phyloP scores from a whole-genome alignment of 768 basidiomycete genomes.

The Trametopsis cervina region DNA sequence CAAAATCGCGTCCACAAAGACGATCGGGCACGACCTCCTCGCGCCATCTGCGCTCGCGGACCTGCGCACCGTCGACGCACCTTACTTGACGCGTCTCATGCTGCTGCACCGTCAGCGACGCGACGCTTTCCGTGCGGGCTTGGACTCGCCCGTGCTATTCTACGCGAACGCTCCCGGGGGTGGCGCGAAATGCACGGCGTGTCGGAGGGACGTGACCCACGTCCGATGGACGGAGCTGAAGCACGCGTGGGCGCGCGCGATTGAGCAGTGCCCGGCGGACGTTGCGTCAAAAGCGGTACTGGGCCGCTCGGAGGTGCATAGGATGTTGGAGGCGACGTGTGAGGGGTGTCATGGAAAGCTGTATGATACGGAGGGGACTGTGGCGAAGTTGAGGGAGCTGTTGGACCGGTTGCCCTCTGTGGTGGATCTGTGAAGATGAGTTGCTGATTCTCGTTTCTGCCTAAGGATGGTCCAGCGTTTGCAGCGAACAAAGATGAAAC shows the following conservation, averaged over 20 bases:
- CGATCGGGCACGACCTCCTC: slow-evolving; percentile 34
- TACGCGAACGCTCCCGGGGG: slow-evolving; percentile 17
- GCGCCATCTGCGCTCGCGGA: slow-evolving; percentile 25
- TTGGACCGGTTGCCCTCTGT: slow-evolving; percentile 13
- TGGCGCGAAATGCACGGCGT: slow-evolving; percentile 11
- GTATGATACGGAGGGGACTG: slow-evolving; percentile 14
- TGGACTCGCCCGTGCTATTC: slow-evolving; percentile 33
- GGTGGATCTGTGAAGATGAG: slow-evolving; percentile 14
- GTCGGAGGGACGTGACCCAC: slow-evolving; percentile 13
- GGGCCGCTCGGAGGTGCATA: slow-evolving; percentile 7
- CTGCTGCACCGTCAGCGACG: slow-evolving; percentile 35
- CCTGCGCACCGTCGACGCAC: slow-evolving; percentile 30
- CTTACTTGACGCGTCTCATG: slow-evolving; percentile 31
- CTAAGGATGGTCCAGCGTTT: too few species aligned
- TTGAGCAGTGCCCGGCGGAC: slow-evolving; percentile 10
- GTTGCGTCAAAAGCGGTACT: slow-evolving; percentile 7
- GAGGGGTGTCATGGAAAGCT: slow-evolving; percentile 11
- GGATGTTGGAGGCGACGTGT: slow-evolving; percentile 12
- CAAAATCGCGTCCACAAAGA: slow-evolving; percentile 33
- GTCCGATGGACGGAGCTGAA: slow-evolving; percentile 15
- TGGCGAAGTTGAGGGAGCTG: slow-evolving; percentile 11
- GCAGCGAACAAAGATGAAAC: too few species aligned
- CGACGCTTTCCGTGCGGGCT: slow-evolving; percentile 28
- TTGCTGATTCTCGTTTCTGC: too few species aligned
- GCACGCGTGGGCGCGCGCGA: slow-evolving; percentile 10